These are phyloP conservation scores for Hapsidospora chrysogenum DNA, from an alignment of 495 filamentous ascomycete species.

Conservation along the genomic window DNA sequence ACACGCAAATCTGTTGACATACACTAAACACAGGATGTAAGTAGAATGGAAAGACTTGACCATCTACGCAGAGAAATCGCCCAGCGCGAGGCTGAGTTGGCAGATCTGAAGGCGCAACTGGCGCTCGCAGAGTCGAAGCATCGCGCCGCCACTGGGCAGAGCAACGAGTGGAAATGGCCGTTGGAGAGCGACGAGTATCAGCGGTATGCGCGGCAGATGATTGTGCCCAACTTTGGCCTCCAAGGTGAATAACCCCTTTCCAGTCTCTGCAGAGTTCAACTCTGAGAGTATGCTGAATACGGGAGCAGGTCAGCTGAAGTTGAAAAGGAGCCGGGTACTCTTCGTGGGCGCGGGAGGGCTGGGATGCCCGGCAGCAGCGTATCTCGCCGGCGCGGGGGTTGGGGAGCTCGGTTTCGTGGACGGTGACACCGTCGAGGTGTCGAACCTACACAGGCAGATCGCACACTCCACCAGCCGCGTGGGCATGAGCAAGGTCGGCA, in stretches of 20 bases:
- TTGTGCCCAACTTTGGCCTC: conserved; percentile 71
- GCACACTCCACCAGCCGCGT: conserved; percentile 54
- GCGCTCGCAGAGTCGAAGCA: neutral
- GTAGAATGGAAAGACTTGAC: conserved; percentile 1
- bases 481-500: conserved; percentile 68
- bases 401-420: conserved; percentile 75
- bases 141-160: conserved; percentile 1
- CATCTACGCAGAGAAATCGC: conserved; percentile 1
- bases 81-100: conserved; percentile 1
- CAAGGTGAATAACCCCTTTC: conserved; percentile 32
- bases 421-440: conserved; percentile 71
- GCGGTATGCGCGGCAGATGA: conserved; percentile 85
- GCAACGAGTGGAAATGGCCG: conserved; percentile 35
- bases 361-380: conserved; percentile 80
- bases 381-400: conserved; percentile 75
- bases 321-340: conserved; percentile 54
- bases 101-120: neutral
- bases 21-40: too few species aligned
- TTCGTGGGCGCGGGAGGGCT: conserved; percentile 87
- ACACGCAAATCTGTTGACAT: too few species aligned
- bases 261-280: neutral
- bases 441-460: conserved; percentile 89
- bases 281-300: conserved; percentile 5
- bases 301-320: conserved; percentile 52
- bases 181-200: conserved; percentile 52